Conservation (phyloP, 176 grass and related monocot genomes). For the Avena insularis region DNA sequence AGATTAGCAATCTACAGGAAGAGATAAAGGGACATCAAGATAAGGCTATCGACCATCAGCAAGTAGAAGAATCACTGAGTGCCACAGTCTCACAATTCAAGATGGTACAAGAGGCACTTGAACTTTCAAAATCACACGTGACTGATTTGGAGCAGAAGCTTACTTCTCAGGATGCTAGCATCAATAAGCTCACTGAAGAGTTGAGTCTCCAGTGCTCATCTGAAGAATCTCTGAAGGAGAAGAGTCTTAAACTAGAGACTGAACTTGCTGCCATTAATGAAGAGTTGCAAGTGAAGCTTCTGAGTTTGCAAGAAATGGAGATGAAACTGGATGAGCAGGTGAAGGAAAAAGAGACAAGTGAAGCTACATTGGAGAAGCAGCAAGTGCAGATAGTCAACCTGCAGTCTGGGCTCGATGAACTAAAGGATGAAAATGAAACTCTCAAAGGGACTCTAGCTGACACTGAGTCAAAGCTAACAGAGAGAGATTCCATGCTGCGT, state of each 20-base stretch:
- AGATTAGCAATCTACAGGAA: slow-evolving; percentile 68
- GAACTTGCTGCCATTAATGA: slow-evolving; percentile 50
- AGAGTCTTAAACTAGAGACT: slow-evolving; percentile 59
- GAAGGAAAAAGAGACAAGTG: slow-evolving; percentile 53
- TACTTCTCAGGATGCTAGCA: slow-evolving; percentile 58
- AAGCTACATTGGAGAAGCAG: slow-evolving; percentile 59
- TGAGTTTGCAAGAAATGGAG: slow-evolving; percentile 60
- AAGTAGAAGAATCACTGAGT: slow-evolving; percentile 69
- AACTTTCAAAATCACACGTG: slow-evolving; percentile 69
- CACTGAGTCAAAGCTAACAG: slow-evolving; percentile 60
- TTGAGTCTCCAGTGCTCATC: slow-evolving; percentile 58
- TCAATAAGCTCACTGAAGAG: slow-evolving; percentile 75
- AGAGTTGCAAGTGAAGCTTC: slow-evolving; percentile 61
- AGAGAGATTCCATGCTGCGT: slow-evolving; percentile 59
- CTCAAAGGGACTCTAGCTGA: slow-evolving; percentile 57
- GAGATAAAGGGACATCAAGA: slow-evolving; percentile 66
- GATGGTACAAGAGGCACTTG: slow-evolving; percentile 62
- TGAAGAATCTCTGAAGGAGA: slow-evolving; percentile 72
- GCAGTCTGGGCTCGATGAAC: slow-evolving; percentile 48
- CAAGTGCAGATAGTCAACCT: slow-evolving; percentile 50
- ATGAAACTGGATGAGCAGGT: slow-evolving; percentile 61
- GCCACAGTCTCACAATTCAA: slow-evolving; percentile 66
- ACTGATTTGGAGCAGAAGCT: slow-evolving; percentile 77
- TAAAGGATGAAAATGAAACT: slow-evolving; percentile 71
- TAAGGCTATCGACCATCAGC: slow-evolving; percentile 56